Percentiles rank a stretch among this genome's conserved stretches.
These are phyloP conservation scores for Lactarius hengduanensis DNA, from an alignment of 768 basidiomycete species.

Conservation along the genomic window DNA sequence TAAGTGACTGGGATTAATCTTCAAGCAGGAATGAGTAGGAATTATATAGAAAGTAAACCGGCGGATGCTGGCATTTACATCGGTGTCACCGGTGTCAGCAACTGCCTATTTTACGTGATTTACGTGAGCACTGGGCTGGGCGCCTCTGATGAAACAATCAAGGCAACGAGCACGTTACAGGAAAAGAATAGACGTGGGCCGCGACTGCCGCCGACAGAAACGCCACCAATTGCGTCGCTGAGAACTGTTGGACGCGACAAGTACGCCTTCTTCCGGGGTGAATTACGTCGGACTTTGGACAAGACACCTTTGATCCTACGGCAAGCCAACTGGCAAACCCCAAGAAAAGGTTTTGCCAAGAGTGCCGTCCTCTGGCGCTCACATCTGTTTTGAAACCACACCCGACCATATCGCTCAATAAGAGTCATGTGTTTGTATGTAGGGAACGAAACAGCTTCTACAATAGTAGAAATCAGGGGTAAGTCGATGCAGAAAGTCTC, in stretches of 20 bases:
- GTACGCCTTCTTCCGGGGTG: background rate
- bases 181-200: background rate
- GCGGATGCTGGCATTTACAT: background rate
- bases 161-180: background rate
- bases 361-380: background rate
- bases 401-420: background rate
- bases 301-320: background rate
- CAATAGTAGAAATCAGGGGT: background rate
- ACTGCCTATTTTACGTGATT: background rate
- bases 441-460: background rate
- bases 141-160: slow-evolving; percentile 4
- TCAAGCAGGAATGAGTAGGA: background rate
- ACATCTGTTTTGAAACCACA: background rate
- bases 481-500: background rate
- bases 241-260: background rate
- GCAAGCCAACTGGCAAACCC: background rate
- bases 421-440: background rate
- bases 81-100: too few species aligned
- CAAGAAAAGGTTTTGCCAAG: background rate
- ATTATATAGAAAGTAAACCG: background rate
- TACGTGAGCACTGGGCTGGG: background rate
- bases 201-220: background rate
- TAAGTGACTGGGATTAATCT: background rate
- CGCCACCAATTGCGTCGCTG: background rate
- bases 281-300: slow-evolving; percentile 2